A percentile compares a stretch with the other conserved stretches of the same genome.
Conservation (phyloP, 2,329 filamentous ascomycete species). For the Arthrobotrys conoides region DNA sequence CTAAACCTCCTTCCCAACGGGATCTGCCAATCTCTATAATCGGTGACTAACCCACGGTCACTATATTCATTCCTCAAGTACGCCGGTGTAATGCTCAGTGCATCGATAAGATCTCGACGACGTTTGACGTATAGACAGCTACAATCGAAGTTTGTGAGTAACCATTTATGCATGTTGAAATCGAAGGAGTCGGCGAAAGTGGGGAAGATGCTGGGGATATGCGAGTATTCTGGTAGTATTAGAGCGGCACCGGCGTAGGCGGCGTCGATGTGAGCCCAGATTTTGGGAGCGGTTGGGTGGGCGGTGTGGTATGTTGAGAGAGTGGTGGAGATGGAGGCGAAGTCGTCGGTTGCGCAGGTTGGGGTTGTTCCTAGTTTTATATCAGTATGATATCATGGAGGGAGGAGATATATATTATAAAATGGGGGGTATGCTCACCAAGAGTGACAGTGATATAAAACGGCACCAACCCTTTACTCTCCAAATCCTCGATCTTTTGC, state of each 20-base stretch:
- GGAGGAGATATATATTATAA: neutral
- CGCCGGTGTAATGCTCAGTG: constrained; percentile 82
- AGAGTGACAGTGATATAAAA: constrained; percentile 89
- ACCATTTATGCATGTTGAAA: constrained; percentile 98
- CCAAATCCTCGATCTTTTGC: constrained; percentile 75
- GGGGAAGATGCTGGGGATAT: constrained; percentile 74
- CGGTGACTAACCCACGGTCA: constrained; percentile 86
- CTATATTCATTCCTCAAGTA: constrained; percentile 87
- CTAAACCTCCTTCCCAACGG: constrained; percentile 90
- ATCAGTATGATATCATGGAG: neutral
- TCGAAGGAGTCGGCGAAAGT: constrained; percentile 85
- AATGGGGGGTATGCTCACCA: constrained; percentile 66
- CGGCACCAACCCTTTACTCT: constrained; percentile 79
- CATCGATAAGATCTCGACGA: constrained; percentile 81
- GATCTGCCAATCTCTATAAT: constrained; percentile 98
- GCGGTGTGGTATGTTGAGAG: constrained; percentile 66
- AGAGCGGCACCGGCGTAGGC: constrained; percentile 92
- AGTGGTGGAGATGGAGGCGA: constrained; percentile 76
- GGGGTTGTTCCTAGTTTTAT: constrained; percentile 77
- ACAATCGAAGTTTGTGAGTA: constrained; percentile 91
- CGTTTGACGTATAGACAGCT: constrained; percentile 84
- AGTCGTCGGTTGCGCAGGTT: constrained; percentile 88
- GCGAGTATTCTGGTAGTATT: constrained; percentile 80
- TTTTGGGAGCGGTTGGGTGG: constrained; percentile 68
- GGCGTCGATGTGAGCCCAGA: constrained; percentile 95